Percentiles rank a stretch among this genome's conserved stretches.
Conservation (phyloP, 1,284 basidiomycete species). For the Melampsora americana region DNA sequence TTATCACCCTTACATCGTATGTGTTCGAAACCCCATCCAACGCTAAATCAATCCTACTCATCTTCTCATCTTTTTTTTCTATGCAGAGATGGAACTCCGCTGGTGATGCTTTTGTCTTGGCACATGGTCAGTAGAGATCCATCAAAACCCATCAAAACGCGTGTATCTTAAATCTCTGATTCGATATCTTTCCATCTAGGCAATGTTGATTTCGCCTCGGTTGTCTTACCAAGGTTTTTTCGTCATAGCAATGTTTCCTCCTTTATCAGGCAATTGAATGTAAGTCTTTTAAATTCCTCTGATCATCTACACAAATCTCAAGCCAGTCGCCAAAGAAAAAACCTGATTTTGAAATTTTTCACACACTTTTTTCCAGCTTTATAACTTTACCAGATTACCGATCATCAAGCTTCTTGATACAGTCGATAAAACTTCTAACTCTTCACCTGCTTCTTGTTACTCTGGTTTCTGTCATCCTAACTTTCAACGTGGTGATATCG, state of each 20-base stretch:
- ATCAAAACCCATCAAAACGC: too few relatives aligned
- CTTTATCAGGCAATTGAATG: conserved; percentile 90
- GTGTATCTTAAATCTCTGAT: too few relatives aligned
- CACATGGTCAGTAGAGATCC: conserved; percentile 32
- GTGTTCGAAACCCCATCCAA: too few relatives aligned
- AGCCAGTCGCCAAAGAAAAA: background rate
- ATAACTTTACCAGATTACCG: conserved; percentile 39
- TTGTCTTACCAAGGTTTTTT: conserved; percentile 89
- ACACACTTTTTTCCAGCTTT: conserved; percentile 33
- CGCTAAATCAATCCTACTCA: too few relatives aligned
- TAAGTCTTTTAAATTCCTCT: background rate
- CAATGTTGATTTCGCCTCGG: conserved; percentile 65
- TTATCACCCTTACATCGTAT: conserved; percentile 39
- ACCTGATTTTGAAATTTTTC: background rate
- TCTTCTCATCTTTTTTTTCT: too few relatives aligned
- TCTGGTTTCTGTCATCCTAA: conserved; percentile 40
- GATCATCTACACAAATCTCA: background rate
- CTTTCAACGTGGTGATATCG: conserved; percentile 33
- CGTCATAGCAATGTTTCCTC: conserved; percentile 92
- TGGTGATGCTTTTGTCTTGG: conserved; percentile 42
- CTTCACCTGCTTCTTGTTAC: conserved; percentile 30
- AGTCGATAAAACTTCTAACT: conserved; percentile 26
- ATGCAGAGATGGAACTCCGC: conserved; percentile 36
- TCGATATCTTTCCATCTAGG: background rate
- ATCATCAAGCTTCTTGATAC: conserved; percentile 41